phyloP scores from a whole-genome alignment of 2,329 filamentous ascomycete species.

The Monilinia laxa region DNA sequence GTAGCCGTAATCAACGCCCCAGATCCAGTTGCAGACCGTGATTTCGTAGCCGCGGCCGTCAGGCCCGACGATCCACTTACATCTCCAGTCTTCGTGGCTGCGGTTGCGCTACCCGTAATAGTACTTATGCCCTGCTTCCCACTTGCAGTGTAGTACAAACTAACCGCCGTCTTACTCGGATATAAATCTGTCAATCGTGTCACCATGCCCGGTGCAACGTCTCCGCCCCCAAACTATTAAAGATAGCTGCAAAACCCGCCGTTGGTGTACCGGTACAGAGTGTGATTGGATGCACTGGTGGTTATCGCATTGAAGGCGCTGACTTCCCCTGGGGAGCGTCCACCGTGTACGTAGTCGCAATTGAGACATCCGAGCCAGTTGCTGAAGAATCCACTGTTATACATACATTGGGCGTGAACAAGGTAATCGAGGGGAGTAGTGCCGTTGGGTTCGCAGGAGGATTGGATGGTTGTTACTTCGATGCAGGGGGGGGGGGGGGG shows the following conservation, averaged over 20 bases:
- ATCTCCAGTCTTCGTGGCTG: constrained; percentile 40
- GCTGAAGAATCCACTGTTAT: constrained; percentile 46
- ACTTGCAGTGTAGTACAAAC: constrained; percentile 46
- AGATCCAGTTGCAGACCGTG: constrained; percentile 31
- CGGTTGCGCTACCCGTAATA: constrained; percentile 46
- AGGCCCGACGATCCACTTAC: constrained; percentile 22
- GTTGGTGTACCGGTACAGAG: constrained; percentile 45
- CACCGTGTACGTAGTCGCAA: constrained; percentile 46
- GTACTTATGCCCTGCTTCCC: constrained; percentile 44
- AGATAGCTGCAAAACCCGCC: constrained; percentile 42
- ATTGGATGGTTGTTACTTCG: constrained; percentile 41
- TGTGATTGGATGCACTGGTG: constrained; percentile 39
- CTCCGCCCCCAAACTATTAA: constrained; percentile 37
- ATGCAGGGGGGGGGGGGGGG: constrained; percentile 42
- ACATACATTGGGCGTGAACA: constrained; percentile 45
- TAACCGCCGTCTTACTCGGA: constrained; percentile 44
- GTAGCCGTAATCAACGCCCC: neutral
- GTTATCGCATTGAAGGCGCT: constrained; percentile 43
- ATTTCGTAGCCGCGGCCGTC: constrained; percentile 6
- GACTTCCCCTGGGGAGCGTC: constrained; percentile 42
- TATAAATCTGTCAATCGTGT: constrained; percentile 41
- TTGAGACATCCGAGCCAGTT: constrained; percentile 47
- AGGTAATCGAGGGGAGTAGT: constrained; percentile 36
- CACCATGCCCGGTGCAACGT: constrained; percentile 39
- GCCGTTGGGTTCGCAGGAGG: constrained; percentile 41